These are phyloP conservation scores for Backusella tarrabulga DNA, from an alignment of 192 early-diverging fungal species.

Conservation along the genomic window DNA sequence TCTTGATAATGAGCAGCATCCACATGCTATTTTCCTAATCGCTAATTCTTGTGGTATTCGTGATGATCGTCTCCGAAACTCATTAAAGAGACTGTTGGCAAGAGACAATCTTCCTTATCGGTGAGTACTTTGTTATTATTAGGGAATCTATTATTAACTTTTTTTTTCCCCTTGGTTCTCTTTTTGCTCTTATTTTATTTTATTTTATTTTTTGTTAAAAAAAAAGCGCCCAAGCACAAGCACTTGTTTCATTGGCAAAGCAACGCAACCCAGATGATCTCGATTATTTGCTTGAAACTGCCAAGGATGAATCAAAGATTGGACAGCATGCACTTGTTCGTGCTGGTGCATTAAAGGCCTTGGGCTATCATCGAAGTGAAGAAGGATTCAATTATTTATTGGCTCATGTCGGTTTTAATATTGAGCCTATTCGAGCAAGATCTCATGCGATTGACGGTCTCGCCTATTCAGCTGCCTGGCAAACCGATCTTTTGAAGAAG, in stretches of 20 bases:
- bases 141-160: neutral
- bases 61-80: neutral
- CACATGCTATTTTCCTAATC: slow-evolving; percentile 28
- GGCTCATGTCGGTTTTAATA: neutral
- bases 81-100: neutral
- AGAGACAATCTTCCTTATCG: neutral
- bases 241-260: slow-evolving; percentile 35
- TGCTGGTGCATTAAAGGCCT: slow-evolving; percentile 36
- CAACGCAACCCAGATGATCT: slow-evolving; percentile 48
- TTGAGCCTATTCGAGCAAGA: slow-evolving; percentile 9
- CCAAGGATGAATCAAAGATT: slow-evolving; percentile 31
- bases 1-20: slow-evolving; percentile 40
- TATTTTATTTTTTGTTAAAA: neutral
- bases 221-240: slow-evolving; percentile 24
- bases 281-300: slow-evolving; percentile 35
- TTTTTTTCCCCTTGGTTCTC: neutral
- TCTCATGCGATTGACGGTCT: neutral
- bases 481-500: slow-evolving; percentile 15
- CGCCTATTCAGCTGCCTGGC: slow-evolving; percentile 19
- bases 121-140: neutral
- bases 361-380: slow-evolving; percentile 38
- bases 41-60: neutral
- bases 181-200: neutral
- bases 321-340: slow-evolving; percentile 40
- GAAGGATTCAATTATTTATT: slow-evolving; percentile 41